Percentiles rank a stretch among this genome's conserved stretches.
phyloP scores from a whole-genome alignment of 345 rosid species.

The Limnanthes douglasii region DNA sequence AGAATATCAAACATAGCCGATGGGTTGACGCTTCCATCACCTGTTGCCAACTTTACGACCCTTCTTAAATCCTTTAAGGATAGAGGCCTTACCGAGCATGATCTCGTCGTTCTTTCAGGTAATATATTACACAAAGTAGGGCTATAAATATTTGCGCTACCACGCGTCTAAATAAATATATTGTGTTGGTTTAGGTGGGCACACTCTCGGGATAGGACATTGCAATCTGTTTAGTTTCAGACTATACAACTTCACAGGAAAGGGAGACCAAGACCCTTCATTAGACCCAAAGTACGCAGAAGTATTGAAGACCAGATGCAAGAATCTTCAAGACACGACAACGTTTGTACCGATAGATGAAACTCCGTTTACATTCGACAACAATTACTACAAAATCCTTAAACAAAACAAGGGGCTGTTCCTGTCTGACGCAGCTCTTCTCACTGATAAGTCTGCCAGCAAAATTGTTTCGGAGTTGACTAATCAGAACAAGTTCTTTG shows the following conservation, averaged over 20 bases:
- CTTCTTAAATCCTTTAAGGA: constrained; percentile 14
- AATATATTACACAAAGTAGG: too few species aligned
- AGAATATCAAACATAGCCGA: constrained; percentile 18
- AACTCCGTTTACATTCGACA: constrained; percentile 22
- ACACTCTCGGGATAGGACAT: constrained; percentile 46
- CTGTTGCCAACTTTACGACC: constrained; percentile 18
- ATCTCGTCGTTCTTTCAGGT: constrained; percentile 43
- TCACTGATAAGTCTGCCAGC: constrained; percentile 16
- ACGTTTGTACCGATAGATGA: constrained; percentile 18
- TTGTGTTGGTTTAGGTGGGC: constrained; percentile 30
- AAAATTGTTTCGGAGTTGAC: constrained; percentile 2
- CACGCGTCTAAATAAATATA: too few species aligned
- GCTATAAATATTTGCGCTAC: not conserved
- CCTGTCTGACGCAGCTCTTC: constrained; percentile 49
- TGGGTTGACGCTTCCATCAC: constrained; percentile 17
- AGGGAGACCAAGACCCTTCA: constrained; percentile 44
- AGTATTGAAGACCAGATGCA: constrained; percentile 29
- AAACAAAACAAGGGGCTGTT: constrained; percentile 33
- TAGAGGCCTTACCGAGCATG: constrained; percentile 24
- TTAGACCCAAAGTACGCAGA: constrained; percentile 23
- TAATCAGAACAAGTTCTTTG: constrained; percentile 14
- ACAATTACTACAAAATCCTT: constrained; percentile 22
- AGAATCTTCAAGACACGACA: constrained; percentile 12
- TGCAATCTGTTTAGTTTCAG: constrained; percentile 34
- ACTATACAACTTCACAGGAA: constrained; percentile 60